A percentile compares a stretch with the other conserved stretches of the same genome.
These are phyloP conservation scores for Trypanosoma avium DNA, from an alignment of 208 protist genomes.

Conservation along the genomic window DNA sequence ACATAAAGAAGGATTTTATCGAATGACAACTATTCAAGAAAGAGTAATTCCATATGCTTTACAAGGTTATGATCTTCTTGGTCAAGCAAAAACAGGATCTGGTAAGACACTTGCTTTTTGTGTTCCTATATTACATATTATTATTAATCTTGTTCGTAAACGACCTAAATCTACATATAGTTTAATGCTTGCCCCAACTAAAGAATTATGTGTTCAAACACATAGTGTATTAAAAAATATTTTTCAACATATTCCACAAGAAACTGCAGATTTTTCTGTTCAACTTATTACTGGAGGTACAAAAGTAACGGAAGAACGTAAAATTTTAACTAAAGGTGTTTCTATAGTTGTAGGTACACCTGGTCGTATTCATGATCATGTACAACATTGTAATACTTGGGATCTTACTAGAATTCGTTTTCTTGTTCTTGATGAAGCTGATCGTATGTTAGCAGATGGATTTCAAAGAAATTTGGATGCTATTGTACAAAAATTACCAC, in stretches of 20 bases:
- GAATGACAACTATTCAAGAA: conserved; percentile 94
- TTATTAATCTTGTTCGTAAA: conserved; percentile 48
- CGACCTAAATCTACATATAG: conserved; percentile 56
- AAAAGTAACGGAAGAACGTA: conserved; percentile 80
- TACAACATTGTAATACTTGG: conserved; percentile 65
- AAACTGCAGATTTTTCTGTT: conserved; percentile 47
- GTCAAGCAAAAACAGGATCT: conserved; percentile 92
- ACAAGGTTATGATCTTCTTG: conserved; percentile 89
- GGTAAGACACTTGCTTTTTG: conserved; percentile 95
- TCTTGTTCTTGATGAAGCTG: conserved; percentile 98
- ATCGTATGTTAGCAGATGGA: conserved; percentile 99
- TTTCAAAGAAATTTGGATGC: conserved; percentile 98
- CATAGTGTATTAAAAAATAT: conserved; percentile 86
- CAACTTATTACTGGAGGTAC: conserved; percentile 91
- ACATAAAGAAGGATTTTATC: conserved; percentile 59
- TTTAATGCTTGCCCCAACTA: conserved; percentile 89
- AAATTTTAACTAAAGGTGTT: conserved; percentile 46
- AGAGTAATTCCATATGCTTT: conserved; percentile 92
- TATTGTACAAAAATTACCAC: conserved; percentile 86
- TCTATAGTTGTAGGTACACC: conserved; percentile 88
- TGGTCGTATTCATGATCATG: conserved; percentile 87
- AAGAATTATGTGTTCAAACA: conserved; percentile 94
- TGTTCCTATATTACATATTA: conserved; percentile 93
- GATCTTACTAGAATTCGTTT: conserved; percentile 94
- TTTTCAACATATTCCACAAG: conserved; percentile 48